Evolutionary conservation across 768 basidiomycete genomes (phyloP).

Genomic region (Collybia nuda): DNA sequence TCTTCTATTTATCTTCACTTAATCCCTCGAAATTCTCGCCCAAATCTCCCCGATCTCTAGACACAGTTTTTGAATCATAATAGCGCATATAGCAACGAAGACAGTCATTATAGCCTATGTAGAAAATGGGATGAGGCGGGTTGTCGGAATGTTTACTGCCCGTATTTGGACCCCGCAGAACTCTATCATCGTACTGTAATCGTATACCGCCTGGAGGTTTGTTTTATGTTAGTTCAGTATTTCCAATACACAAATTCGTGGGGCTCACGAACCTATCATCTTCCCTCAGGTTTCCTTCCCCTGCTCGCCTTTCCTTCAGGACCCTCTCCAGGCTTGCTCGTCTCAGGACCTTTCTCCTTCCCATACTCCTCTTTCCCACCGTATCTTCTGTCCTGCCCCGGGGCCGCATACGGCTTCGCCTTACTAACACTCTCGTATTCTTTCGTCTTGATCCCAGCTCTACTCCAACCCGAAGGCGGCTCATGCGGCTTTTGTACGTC

Average conservation of each 20-base stretch:
- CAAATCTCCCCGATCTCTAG: no score
- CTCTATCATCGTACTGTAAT: no score
- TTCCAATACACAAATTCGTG: not conserved
- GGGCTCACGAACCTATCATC: not conserved
- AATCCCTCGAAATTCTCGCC: no score
- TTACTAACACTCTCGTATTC: constrained; percentile 32
- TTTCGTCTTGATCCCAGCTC: constrained; percentile 35
- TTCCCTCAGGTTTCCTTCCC: constrained; percentile 32
- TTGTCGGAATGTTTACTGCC: no score
- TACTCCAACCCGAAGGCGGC: constrained; percentile 47
- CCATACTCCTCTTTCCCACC: constrained; percentile 23
- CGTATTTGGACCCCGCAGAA: no score
- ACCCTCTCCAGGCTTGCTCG: constrained; percentile 30
- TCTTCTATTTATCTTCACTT: no score
- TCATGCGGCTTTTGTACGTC: constrained; percentile 49
- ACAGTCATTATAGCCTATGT: no score
- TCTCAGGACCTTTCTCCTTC: constrained; percentile 33
- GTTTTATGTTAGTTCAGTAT: not conserved
- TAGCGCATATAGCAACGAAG: no score
- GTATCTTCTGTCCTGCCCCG: constrained; percentile 27
- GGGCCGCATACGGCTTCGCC: constrained; percentile 27
- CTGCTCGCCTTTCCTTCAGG: constrained; percentile 34
- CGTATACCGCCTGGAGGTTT: no score
- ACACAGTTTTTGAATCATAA: no score
- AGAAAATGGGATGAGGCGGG: no score